These are phyloP conservation scores for Dactylella cylindrospora DNA, from an alignment of 2,329 filamentous ascomycete genomes.

Conservation along the genomic window DNA sequence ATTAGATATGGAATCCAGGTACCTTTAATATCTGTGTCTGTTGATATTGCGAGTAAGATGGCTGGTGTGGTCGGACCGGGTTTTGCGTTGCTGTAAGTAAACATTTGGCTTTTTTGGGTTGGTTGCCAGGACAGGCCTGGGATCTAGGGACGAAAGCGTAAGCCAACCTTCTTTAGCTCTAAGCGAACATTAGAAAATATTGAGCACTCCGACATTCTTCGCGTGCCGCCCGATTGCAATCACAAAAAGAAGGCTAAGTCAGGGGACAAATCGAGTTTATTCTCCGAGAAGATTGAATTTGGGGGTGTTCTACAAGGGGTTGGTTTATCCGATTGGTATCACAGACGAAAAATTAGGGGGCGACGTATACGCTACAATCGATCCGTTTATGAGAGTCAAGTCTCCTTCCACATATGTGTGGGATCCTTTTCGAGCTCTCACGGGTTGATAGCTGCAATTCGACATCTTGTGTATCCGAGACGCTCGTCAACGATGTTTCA, in stretches of 20 bases:
- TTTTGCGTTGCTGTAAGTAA: constrained; percentile 32
- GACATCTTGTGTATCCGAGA: constrained; percentile 17
- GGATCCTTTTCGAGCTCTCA: constrained; percentile 47
- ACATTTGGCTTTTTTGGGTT: constrained; percentile 33
- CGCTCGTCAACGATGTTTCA: constrained; percentile 43
- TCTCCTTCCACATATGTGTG: constrained; percentile 48
- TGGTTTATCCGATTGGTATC: too few species aligned
- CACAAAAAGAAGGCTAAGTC: too few species aligned
- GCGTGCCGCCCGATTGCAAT: too few species aligned
- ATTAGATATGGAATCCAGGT: constrained; percentile 10
- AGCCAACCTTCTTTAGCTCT: constrained; percentile 15
- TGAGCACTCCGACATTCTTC: too few species aligned
- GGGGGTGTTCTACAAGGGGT: too few species aligned
- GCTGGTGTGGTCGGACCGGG: constrained; percentile 4
- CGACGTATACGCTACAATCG: too few species aligned
- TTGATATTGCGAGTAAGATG: constrained; percentile 3
- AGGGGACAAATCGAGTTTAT: constrained; percentile 19
- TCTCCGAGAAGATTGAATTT: constrained; percentile 21
- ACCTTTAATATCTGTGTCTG: constrained; percentile 17
- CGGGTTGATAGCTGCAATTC: constrained; percentile 10
- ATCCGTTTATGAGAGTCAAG: too few species aligned
- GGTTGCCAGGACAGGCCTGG: constrained; percentile 22
- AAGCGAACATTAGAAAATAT: constrained; percentile 22
- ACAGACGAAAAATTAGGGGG: too few species aligned
- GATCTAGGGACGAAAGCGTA: constrained; percentile 30